Evolutionary conservation across 1,139 yeast genomes (phyloP).

Genomic region (Nematodospora anomalae): DNA sequence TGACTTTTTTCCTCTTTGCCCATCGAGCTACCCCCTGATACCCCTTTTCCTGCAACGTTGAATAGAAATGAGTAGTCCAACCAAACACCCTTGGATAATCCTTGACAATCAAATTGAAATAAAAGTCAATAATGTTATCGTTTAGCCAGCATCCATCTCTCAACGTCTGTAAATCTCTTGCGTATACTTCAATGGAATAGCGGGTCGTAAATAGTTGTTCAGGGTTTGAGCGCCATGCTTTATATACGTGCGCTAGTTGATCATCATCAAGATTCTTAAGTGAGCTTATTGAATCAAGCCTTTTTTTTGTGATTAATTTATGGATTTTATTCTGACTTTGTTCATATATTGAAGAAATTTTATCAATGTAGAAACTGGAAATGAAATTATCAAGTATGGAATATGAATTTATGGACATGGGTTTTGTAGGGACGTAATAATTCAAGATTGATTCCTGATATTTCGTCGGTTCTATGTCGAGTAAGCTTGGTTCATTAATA

Average conservation of each 20-base stretch:
- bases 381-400: constrained; percentile 20
- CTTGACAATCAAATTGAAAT: constrained; percentile 57
- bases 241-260: constrained; percentile 23
- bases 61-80: constrained; percentile 86
- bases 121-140: constrained; percentile 86
- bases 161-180: constrained; percentile 70
- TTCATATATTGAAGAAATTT: constrained; percentile 16
- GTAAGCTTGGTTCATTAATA: background rate
- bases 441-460: constrained; percentile 20
- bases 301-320: constrained; percentile 19
- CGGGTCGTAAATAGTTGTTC: constrained; percentile 25
- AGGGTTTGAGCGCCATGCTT: constrained; percentile 24
- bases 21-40: constrained; percentile 82
- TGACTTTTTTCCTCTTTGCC: constrained; percentile 81
- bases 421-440: constrained; percentile 19
- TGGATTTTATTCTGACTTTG: constrained; percentile 17
- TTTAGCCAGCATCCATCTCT: constrained; percentile 80
- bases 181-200: constrained; percentile 57
- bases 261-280: constrained; percentile 18
- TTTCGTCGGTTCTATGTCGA: constrained; percentile 7
- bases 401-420: constrained; percentile 17
- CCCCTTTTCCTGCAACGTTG: constrained; percentile 70
- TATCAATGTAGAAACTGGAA: constrained; percentile 19
- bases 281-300: constrained; percentile 13
- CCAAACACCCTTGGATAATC: constrained; percentile 50